phyloP scores from a whole-genome alignment of 1,284 basidiomycete genomes.

The Leucoagaricus sp. region DNA sequence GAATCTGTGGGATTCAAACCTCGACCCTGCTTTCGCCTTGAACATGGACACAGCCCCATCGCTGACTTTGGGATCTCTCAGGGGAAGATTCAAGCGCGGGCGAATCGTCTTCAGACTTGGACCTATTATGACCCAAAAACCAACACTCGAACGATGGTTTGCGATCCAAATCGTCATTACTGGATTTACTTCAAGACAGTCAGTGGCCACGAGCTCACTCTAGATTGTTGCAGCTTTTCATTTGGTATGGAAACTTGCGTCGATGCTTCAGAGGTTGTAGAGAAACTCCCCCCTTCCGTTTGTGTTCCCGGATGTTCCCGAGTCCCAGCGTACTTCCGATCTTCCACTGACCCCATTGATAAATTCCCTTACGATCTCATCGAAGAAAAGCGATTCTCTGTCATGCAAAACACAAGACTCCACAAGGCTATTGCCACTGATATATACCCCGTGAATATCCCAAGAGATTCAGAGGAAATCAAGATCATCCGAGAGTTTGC shows the following conservation, averaged over 20 bases:
- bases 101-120: constrained; percentile 28
- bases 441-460: neutral
- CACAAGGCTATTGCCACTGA: constrained; percentile 22
- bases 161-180: constrained; percentile 44
- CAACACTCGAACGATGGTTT: constrained; percentile 28
- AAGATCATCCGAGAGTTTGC: constrained; percentile 24
- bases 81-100: constrained; percentile 28
- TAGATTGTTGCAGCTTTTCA: constrained; percentile 41
- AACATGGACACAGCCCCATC: constrained; percentile 38
- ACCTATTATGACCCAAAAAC: constrained; percentile 34
- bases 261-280: neutral
- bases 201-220: constrained; percentile 36
- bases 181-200: constrained; percentile 48
- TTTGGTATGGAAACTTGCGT: constrained; percentile 39
- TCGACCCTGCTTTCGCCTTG: constrained; percentile 33
- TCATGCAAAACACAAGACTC: constrained; percentile 34
- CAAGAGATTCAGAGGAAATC: constrained; percentile 4
- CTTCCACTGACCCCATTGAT: neutral
- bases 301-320: constrained; percentile 24
- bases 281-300: neutral
- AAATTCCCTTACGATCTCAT: constrained; percentile 24
- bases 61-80: constrained; percentile 44
- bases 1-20: neutral
- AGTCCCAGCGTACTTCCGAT: constrained; percentile 13
- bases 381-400: constrained; percentile 33